Evolutionary conservation across 768 basidiomycete species (phyloP), one percentile per base, ranked within the genome.

Genomic region (Boletus edulis): DNA sequence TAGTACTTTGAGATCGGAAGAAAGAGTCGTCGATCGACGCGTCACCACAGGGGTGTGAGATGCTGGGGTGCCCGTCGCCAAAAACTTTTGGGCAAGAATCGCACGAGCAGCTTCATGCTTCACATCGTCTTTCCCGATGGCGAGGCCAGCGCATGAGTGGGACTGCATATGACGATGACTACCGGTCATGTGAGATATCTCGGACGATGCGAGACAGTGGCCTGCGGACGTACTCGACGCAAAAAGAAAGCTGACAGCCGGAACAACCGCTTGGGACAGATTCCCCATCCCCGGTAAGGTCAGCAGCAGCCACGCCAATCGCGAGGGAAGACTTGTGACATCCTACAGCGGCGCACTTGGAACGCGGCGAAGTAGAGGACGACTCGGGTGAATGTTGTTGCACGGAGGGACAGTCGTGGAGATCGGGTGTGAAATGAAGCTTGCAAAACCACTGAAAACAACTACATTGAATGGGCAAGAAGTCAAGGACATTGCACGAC

Each of bases 401-500:
- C 14, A 40, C 12, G 12, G 57, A 58, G 7, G 73, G 53, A 66
- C 91, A 94, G 18, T 71, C 56, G 64, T 94, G 91, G n/a, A 67
- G 63, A 37, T 85, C 82, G 9, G 81, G 79, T 14, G 73, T 62
- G 53, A 84, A 77, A 66, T 94, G 91, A 37, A 79, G 68, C 12
- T 75, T 75, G 73, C 91, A 94, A 69, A 83, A 91, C 54, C 75
- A 68, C 35, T 66, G 67, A 43, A 75, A 64, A 72, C 91, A 93
- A 29, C 63, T 62, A 65, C 91, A 94, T 47, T 71, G 69, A 55
- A 89, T 84, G n/a, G 91, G 91, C 0, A 94, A 78, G 57, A 92
- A 87, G 72, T 92, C 90, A 60, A 86, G 73, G 35, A 75, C 59
- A 50, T 79, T 76, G 76, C 91, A 93, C 15, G 77, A 70, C 10